A percentile compares a stretch with the other conserved stretches of the same genome.
Conservation (phyloP, 1,284 basidiomycete genomes). For the Agroathelia rolfsii region DNA sequence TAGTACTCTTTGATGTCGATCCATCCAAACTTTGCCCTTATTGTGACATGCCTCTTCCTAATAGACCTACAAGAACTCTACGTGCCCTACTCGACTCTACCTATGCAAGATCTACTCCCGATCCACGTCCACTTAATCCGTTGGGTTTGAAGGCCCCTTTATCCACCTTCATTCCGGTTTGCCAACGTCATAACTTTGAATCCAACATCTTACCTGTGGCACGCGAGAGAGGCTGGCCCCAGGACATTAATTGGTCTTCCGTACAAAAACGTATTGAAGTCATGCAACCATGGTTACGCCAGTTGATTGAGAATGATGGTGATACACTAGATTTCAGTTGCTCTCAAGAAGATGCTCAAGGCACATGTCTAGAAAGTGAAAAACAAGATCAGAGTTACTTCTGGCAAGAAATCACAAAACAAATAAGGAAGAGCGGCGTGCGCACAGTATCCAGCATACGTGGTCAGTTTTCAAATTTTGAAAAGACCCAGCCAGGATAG, state of each 20-base stretch:
- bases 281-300: no score
- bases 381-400: constrained; percentile 45
- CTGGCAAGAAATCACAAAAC: constrained; percentile 54
- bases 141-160: constrained; percentile 58
- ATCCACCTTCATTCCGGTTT: constrained; percentile 50
- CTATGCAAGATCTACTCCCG: constrained; percentile 38
- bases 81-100: constrained; percentile 40
- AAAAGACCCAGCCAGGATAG: constrained; percentile 77
- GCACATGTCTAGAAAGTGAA: constrained; percentile 6
- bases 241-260: constrained; percentile 49
- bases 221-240: constrained; percentile 62
- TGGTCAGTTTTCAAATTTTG: constrained; percentile 66
- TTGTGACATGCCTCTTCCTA: constrained; percentile 61
- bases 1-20: constrained; percentile 43
- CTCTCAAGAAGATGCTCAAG: constrained; percentile 11
- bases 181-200: constrained; percentile 71
- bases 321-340: constrained; percentile 8
- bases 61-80: constrained; percentile 51
- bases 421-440: constrained; percentile 51
- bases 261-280: constrained; percentile 42
- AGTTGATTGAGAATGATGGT: no score
- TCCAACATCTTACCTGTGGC: constrained; percentile 60
- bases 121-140: constrained; percentile 60
- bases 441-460: constrained; percentile 54
- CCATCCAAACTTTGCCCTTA: constrained; percentile 65